Evolutionary conservation across 495 filamentous ascomycete genomes (phyloP).

Genomic region (Pyronema omphalodes): DNA sequence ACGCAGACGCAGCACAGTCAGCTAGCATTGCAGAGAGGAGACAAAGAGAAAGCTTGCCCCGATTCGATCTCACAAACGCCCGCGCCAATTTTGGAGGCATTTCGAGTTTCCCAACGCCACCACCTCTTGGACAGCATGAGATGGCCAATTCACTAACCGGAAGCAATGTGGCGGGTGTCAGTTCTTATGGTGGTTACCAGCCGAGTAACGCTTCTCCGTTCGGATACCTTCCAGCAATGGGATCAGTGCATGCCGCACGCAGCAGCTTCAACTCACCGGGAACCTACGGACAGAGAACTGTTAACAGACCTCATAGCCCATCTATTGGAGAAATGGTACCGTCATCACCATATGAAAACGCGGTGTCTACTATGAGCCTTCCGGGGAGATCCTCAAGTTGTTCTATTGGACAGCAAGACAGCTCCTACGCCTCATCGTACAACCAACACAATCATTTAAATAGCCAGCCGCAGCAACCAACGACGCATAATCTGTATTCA

Average conservation of each 20-base stretch:
- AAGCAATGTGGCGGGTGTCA: constrained; percentile 14
- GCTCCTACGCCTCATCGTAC: constrained; percentile 16
- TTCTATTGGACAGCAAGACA: constrained; percentile 19
- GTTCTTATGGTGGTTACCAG: constrained; percentile 13
- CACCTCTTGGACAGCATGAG: constrained; percentile 15
- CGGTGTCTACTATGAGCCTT: constrained; percentile 7
- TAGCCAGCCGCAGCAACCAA: constrained; percentile 15
- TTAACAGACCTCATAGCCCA: constrained; percentile 21
- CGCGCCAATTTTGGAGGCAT: constrained; percentile 15
- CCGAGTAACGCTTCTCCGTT: constrained; percentile 10
- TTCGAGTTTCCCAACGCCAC: constrained; percentile 19
- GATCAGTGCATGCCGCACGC: constrained; percentile 8
- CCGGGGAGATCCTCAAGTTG: constrained; percentile 1
- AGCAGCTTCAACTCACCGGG: constrained; percentile 16
- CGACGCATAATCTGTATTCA: constrained; percentile 18
- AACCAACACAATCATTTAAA: constrained; percentile 19
- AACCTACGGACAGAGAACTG: constrained; percentile 7
- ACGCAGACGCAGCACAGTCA: constrained; percentile 16
- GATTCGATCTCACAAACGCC: constrained; percentile 20
- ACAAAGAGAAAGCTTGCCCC: constrained; percentile 17
- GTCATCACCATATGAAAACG: constrained; percentile 13
- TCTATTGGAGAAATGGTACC: constrained; percentile 16
- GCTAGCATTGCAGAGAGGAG: constrained; percentile 22
- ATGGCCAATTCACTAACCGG: constrained; percentile 9
- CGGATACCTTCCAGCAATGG: constrained; percentile 16